Evolutionary conservation across 345 rosid genomes (phyloP).

Genomic region (Trapa bicornis): DNA sequence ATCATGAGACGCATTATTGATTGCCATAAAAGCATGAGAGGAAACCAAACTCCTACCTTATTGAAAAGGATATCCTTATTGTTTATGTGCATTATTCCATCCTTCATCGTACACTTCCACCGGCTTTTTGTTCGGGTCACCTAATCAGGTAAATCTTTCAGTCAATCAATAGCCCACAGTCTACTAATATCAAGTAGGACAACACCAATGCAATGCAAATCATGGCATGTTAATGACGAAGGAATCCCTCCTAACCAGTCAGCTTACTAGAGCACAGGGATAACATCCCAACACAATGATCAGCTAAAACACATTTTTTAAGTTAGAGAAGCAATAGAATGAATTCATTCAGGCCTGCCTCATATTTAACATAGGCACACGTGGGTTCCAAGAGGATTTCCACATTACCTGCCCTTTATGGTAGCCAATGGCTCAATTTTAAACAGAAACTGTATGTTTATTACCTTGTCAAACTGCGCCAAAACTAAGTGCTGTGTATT

Average conservation of each 20-base stretch:
- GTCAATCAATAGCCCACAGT: not conserved
- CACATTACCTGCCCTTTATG: not conserved
- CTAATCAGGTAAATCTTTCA: conserved; percentile 17
- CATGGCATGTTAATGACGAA: not conserved
- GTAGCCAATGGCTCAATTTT: not conserved
- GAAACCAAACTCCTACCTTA: conserved; percentile 36
- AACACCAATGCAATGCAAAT: not conserved
- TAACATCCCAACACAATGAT: not conserved
- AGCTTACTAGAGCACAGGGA: not conserved
- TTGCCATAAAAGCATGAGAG: not conserved
- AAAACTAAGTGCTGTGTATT: conserved; percentile 89
- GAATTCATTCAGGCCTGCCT: not conserved
- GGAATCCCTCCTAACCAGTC: not conserved
- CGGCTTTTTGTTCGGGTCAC: conserved; percentile 92
- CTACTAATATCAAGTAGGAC: not conserved
- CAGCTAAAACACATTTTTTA: not conserved
- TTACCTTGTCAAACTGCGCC: conserved; percentile 97
- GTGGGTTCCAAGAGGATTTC: not conserved
- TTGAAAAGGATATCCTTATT: conserved; percentile 90
- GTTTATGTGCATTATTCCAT: conserved; percentile 96
- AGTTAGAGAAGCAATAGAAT: not conserved
- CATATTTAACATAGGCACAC: not conserved
- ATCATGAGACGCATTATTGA: conserved; percentile 4
- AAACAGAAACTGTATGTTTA: not conserved
- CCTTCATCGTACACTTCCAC: conserved; percentile 95